Percentiles rank a stretch among this genome's conserved stretches.
Conservation (phyloP, 1,284 basidiomycete genomes). For the Heterobasidion irregulare region DNA sequence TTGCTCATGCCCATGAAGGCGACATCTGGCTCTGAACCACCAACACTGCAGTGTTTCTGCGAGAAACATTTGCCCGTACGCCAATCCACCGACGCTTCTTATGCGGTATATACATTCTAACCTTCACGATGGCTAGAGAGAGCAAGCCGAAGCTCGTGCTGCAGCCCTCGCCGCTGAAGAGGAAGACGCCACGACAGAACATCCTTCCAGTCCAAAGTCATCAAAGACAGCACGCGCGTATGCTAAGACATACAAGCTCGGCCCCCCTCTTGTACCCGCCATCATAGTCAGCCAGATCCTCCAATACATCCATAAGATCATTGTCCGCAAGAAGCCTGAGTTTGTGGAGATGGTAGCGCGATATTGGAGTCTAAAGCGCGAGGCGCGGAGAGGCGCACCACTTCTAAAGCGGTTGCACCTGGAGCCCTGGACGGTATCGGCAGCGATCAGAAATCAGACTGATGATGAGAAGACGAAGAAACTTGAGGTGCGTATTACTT, state of each 20-base stretch:
- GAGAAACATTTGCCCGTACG: slow-evolving; percentile 85
- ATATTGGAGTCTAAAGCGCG: slow-evolving; percentile 97
- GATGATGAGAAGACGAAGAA: slow-evolving; percentile 84
- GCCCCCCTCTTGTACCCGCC: slow-evolving; percentile 68
- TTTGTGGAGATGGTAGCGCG: slow-evolving; percentile 77
- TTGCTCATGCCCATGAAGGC: slow-evolving; percentile 84
- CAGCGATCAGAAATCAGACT: slow-evolving; percentile 55
- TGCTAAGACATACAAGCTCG: slow-evolving; percentile 72
- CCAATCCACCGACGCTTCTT: background rate
- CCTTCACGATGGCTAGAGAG: slow-evolving; percentile 35
- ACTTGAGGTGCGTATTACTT: slow-evolving; percentile 51
- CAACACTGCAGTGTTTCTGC: slow-evolving; percentile 72
- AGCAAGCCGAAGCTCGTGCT: slow-evolving; percentile 53
- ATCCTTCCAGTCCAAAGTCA: slow-evolving; percentile 23
- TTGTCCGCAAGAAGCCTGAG: slow-evolving; percentile 68
- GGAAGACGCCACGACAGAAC: slow-evolving; percentile 2
- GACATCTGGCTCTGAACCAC: slow-evolving; percentile 63
- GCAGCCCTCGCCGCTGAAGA: slow-evolving; percentile 45
- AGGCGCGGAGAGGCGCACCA: slow-evolving; percentile 89
- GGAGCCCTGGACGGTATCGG: slow-evolving; percentile 87
- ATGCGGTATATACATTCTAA: slow-evolving; percentile 4
- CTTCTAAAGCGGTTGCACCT: slow-evolving; percentile 90
- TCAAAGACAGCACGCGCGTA: slow-evolving; percentile 75
- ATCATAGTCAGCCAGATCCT: slow-evolving; percentile 72
- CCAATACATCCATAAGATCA: slow-evolving; percentile 70